Conservation (phyloP, 306 rosid genomes). For the Dalbergia cultrata region DNA sequence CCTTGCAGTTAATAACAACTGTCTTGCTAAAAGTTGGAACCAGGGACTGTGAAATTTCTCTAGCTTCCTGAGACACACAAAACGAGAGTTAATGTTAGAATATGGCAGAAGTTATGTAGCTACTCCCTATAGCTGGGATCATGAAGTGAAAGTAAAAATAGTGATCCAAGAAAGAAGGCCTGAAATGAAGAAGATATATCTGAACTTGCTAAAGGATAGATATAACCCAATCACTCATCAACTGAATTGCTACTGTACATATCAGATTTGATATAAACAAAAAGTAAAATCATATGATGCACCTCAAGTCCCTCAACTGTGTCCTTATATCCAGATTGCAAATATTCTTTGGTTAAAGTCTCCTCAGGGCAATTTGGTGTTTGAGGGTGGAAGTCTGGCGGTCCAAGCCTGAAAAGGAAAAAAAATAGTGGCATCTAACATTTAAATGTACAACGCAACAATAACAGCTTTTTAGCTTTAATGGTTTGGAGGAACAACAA, state of each 20-base stretch:
- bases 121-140: slow-evolving; percentile 20
- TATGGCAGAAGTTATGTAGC: slow-evolving; percentile 1
- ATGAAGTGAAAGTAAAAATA: background rate
- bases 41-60: slow-evolving; percentile 77
- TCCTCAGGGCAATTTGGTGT: slow-evolving; percentile 92
- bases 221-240: slow-evolving; percentile 22
- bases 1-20: slow-evolving; percentile 76
- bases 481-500: background rate
- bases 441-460: slow-evolving; percentile 7
- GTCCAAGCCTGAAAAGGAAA: slow-evolving; percentile 83
- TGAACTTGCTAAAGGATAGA: background rate
- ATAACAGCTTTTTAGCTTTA: slow-evolving; percentile 21
- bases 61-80: slow-evolving; percentile 74
- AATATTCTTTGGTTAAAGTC: slow-evolving; percentile 88
- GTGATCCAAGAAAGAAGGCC: background rate
- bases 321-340: slow-evolving; percentile 82
- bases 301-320: slow-evolving; percentile 98
- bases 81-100: slow-evolving; percentile 50
- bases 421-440: slow-evolving; percentile 41
- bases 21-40: slow-evolving; percentile 65
- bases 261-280: slow-evolving; percentile 26
- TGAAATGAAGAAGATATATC: slow-evolving; percentile 7
- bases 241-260: slow-evolving; percentile 18
- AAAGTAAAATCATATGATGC: slow-evolving; percentile 27
- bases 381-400: slow-evolving; percentile 94